These are phyloP conservation scores for Rhizopogon roseolus DNA, from an alignment of 768 basidiomycete genomes.

Conservation along the genomic window DNA sequence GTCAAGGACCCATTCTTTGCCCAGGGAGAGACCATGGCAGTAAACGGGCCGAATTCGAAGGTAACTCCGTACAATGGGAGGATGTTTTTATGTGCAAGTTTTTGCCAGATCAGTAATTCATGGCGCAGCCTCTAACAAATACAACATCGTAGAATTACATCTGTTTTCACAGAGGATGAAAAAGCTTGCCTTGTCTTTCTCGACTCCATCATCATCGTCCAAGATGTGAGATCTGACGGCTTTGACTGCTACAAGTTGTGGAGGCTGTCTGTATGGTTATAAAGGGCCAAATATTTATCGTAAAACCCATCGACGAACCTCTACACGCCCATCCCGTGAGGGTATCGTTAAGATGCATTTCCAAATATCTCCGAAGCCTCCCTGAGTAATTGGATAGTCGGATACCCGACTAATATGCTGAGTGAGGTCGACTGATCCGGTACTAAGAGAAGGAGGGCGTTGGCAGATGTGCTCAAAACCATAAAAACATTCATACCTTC, in stretches of 20 bases:
- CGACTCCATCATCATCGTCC: neutral
- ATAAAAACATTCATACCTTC: neutral
- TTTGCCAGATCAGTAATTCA: conserved; percentile 17
- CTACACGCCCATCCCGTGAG: neutral
- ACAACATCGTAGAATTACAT: neutral
- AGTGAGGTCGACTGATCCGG: conserved; percentile 1
- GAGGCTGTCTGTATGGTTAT: neutral
- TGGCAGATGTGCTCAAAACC: neutral
- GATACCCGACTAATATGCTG: neutral
- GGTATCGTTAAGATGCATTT: neutral
- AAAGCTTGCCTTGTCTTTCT: neutral
- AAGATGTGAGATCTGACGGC: neutral
- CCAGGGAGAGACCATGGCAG: conserved; percentile 21
- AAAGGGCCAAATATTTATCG: neutral
- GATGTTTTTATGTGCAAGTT: conserved; percentile 15
- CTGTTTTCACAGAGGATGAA: neutral
- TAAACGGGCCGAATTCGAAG: conserved; percentile 16
- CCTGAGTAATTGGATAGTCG: conserved; percentile 1
- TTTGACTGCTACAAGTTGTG: neutral
- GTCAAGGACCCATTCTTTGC: conserved; percentile 14
- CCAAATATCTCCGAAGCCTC: conserved; percentile 6
- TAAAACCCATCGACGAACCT: neutral
- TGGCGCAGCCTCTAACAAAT: conserved; percentile 11
- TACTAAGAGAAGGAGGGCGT: neutral
- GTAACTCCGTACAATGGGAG: conserved; percentile 14